Percentiles rank a stretch among this genome's conserved stretches.
phyloP scores from a whole-genome alignment of 768 basidiomycete genomes.

The Leccinum aurantiacum region DNA sequence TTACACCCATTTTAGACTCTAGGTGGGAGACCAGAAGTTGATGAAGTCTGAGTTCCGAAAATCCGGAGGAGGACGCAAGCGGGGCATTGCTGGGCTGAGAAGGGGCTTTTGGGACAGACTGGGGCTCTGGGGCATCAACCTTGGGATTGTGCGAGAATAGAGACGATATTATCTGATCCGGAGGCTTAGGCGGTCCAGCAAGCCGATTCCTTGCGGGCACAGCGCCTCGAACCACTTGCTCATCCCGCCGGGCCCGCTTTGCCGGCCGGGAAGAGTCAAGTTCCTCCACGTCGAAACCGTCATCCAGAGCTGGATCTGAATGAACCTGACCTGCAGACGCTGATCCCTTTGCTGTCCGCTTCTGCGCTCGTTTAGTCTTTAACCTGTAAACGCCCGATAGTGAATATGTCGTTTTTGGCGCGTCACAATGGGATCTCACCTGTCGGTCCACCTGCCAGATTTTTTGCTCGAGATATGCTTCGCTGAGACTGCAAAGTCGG shows the following conservation, averaged over 20 bases:
- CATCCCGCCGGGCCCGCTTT: conserved; percentile 47
- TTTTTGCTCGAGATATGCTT: conserved; percentile 42
- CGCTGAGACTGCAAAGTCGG: conserved; percentile 33
- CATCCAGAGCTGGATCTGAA: conserved; percentile 13
- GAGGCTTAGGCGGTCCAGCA: conserved; percentile 30
- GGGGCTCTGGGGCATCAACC: conserved; percentile 44
- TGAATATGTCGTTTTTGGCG: neutral
- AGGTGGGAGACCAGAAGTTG: conserved; percentile 80
- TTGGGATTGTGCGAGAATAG: conserved; percentile 85
- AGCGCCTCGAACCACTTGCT: conserved; percentile 20
- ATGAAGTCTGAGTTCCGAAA: conserved; percentile 80
- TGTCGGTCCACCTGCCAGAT: conserved; percentile 75
- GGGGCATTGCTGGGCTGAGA: conserved; percentile 81
- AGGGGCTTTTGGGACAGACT: conserved; percentile 24
- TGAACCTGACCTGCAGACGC: conserved; percentile 19
- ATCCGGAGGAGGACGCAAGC: conserved; percentile 69
- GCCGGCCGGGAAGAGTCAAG: conserved; percentile 36
- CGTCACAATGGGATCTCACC: conserved; percentile 43
- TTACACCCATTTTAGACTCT: conserved; percentile 73
- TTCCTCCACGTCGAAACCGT: conserved; percentile 16
- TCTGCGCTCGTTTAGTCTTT: conserved; percentile 70
- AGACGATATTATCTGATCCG: conserved; percentile 78
- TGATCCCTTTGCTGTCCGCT: conserved; percentile 50
- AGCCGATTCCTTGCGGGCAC: conserved; percentile 14
- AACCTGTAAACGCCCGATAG: conserved; percentile 42